These are phyloP conservation scores for Aspergillus sclerotialis DNA, from an alignment of 2,329 filamentous ascomycete species.

Conservation along the genomic window DNA sequence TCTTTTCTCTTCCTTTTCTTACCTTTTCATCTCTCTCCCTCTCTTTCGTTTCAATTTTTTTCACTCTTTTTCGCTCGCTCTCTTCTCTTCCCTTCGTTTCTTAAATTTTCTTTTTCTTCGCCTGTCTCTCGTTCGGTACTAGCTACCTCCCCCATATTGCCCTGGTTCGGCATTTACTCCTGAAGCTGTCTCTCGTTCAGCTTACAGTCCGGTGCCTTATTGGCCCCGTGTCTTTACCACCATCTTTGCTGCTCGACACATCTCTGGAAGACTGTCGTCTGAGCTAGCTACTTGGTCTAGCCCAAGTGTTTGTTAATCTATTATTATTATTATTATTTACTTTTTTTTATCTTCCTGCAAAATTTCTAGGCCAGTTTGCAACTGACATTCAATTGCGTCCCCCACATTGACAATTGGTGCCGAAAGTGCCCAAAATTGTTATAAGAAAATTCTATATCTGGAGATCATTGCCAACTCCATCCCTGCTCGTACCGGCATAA, in stretches of 20 bases:
- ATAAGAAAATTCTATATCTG: no score
- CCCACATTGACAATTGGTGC: background rate
- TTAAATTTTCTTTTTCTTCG: slow-evolving; percentile 1
- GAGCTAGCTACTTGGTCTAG: slow-evolving; percentile 1
- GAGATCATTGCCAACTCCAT: no score
- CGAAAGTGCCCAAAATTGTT: no score
- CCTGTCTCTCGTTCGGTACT: slow-evolving; percentile 1
- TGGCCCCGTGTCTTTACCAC: no score
- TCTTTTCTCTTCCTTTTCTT: slow-evolving; percentile 5
- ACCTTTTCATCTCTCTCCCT: slow-evolving; percentile 2
- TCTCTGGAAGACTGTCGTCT: slow-evolving; percentile 16
- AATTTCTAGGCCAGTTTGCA: slow-evolving; percentile 18
- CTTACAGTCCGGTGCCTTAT: no score
- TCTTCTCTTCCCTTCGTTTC: background rate
- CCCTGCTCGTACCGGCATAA: no score
- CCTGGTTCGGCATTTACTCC: background rate
- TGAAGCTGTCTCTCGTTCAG: background rate
- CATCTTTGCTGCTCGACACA: no score
- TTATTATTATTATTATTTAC: slow-evolving; percentile 1
- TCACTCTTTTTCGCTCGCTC: slow-evolving; percentile 1
- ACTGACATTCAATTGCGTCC: slow-evolving; percentile 9
- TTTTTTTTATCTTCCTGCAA: slow-evolving; percentile 10
- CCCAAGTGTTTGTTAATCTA: no score
- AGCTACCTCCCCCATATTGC: background rate
- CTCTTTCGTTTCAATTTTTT: slow-evolving; percentile 3